Percentiles rank a stretch among this genome's conserved stretches.
phyloP scores from a whole-genome alignment of 2,329 filamentous ascomycete genomes.

The Aspergillus sp. region DNA sequence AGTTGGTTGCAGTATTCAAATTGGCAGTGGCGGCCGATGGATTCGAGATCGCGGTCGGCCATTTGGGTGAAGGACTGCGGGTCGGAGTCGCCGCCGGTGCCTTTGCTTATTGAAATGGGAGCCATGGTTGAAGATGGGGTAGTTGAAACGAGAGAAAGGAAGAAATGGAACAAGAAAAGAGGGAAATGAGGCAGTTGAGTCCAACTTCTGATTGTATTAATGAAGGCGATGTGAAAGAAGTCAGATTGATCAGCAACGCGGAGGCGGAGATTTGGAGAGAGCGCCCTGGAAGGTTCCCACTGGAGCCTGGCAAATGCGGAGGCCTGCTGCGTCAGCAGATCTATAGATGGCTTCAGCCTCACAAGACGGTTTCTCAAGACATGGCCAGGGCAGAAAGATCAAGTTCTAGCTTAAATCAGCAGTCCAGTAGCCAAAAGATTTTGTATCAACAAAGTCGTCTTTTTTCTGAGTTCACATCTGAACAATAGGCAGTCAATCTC shows the following conservation, averaged over 20 bases:
- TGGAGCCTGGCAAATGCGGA: too few relatives aligned
- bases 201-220: background rate
- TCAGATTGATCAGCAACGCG: slow-evolving; percentile 9
- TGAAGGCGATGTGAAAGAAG: background rate
- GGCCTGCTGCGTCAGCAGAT: too few relatives aligned
- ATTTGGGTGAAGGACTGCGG: slow-evolving; percentile 43
- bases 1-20: slow-evolving; percentile 90
- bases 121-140: slow-evolving; percentile 26
- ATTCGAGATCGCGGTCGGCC: slow-evolving; percentile 73
- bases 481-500: too few relatives aligned
- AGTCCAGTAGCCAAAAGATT: too few relatives aligned
- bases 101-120: slow-evolving; percentile 31
- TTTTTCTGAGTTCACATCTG: too few relatives aligned
- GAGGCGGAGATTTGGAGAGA: slow-evolving; percentile 2
- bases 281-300: slow-evolving; percentile 9
- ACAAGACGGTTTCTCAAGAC: too few relatives aligned
- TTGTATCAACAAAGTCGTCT: too few relatives aligned
- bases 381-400: too few relatives aligned
- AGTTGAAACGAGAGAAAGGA: background rate
- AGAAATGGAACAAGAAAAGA: background rate
- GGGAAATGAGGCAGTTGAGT: background rate
- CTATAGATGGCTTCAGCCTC: too few relatives aligned
- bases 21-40: slow-evolving; percentile 90
- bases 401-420: too few relatives aligned
- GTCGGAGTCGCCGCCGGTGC: slow-evolving; percentile 17